These are phyloP conservation scores for Yarrowia sp. DNA, from an alignment of 805 yeast genomes.

Conservation along the genomic window DNA sequence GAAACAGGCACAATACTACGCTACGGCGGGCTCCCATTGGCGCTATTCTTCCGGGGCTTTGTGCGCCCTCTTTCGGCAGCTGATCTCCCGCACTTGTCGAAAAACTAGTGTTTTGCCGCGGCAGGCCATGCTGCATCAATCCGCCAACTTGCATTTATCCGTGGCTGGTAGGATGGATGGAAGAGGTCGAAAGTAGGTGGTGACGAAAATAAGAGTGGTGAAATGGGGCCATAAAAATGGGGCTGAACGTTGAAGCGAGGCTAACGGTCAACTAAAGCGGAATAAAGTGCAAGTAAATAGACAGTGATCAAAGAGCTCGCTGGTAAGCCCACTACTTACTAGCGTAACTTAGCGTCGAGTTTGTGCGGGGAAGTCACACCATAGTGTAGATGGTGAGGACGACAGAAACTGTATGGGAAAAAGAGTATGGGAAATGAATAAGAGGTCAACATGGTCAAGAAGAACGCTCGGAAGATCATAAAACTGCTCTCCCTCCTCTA, in stretches of 20 bases:
- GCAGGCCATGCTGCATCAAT: constrained; percentile 1
- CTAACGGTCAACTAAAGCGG: no score
- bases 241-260: background rate
- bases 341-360: constrained; percentile 16
- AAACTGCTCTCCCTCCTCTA: no score
- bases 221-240: background rate
- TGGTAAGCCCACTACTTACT: background rate
- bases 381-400: background rate
- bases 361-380: constrained; percentile 38
- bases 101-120: background rate
- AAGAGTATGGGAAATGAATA: no score
- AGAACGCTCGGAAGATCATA: no score
- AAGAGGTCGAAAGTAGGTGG: background rate
- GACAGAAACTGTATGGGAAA: no score
- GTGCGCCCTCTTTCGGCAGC: background rate
- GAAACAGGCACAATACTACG: no score
- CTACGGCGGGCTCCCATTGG: background rate
- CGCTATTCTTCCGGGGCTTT: background rate
- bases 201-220: background rate
- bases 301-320: no score
- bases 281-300: no score
- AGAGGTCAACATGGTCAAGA: no score
- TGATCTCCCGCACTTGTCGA: background rate
- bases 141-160: constrained; percentile 18
- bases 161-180: constrained; percentile 10